These are phyloP conservation scores for Wickerhamiella lipophila DNA, from an alignment of 805 yeast genomes.

Conservation along the genomic window DNA sequence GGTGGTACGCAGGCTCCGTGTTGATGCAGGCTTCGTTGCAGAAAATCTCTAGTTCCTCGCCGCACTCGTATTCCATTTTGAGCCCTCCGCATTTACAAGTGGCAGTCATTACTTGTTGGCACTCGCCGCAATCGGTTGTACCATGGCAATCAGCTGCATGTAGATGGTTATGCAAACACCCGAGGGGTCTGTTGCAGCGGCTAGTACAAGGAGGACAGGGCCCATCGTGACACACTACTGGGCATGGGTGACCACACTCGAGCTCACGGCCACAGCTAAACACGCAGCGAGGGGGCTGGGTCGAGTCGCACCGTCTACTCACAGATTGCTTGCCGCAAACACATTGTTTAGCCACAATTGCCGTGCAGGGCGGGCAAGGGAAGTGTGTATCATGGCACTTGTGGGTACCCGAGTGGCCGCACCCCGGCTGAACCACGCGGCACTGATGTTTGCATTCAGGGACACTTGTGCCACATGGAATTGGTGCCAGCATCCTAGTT, in stretches of 20 bases:
- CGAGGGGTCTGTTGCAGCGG: constrained; percentile 39
- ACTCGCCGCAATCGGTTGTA: constrained; percentile 33
- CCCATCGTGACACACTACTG: constrained; percentile 44
- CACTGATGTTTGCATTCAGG: constrained; percentile 24
- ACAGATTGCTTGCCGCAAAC: constrained; percentile 47
- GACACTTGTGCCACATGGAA: constrained; percentile 25
- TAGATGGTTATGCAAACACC: constrained; percentile 45
- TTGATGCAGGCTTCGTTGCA: constrained; percentile 53
- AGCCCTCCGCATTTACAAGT: constrained; percentile 55
- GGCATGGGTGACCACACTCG: constrained; percentile 42
- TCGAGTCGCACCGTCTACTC: constrained; percentile 51
- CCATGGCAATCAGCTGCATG: constrained; percentile 56
- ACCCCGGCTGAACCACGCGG: constrained; percentile 18
- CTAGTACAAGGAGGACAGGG: constrained; percentile 50
- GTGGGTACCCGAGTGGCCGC: constrained; percentile 26
- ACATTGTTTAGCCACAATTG: constrained; percentile 39
- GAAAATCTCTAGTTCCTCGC: constrained; percentile 27
- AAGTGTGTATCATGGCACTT: constrained; percentile 17
- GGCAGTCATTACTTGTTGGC: constrained; percentile 37
- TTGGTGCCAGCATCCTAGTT: constrained; percentile 25
- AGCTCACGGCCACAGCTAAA: constrained; percentile 41
- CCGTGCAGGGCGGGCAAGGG: constrained; percentile 18
- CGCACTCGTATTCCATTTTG: constrained; percentile 45
- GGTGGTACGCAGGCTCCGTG: constrained; percentile 20
- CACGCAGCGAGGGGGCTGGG: constrained; percentile 48